phyloP scores from a whole-genome alignment of 371 early-diverging fungal genomes.

The Thermomucor indicae-seudaticae region DNA sequence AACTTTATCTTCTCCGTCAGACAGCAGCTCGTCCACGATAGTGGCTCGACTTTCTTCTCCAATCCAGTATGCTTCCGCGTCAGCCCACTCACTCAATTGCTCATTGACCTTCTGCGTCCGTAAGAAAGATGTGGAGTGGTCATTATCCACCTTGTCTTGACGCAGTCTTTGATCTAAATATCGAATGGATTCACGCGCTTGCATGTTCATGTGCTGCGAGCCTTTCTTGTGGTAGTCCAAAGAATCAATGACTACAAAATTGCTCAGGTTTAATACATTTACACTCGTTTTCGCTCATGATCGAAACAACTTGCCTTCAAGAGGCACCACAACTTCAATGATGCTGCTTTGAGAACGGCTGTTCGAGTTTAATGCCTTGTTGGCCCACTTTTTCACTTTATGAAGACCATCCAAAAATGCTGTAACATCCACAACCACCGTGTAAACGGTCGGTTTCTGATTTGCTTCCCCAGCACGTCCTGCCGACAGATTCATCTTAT shows the following conservation, averaged over 20 bases:
- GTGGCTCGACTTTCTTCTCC: slow-evolving; percentile 30
- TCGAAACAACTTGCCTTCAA: slow-evolving; percentile 39
- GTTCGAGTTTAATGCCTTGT: slow-evolving; percentile 26
- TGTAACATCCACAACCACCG: slow-evolving; percentile 49
- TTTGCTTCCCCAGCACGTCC: slow-evolving; percentile 7
- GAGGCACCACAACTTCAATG: slow-evolving; percentile 54
- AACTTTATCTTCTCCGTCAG: slow-evolving; percentile 15
- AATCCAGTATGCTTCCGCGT: slow-evolving; percentile 48
- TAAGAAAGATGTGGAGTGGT: slow-evolving; percentile 21
- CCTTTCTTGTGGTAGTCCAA: slow-evolving; percentile 75
- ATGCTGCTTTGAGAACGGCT: slow-evolving; percentile 25
- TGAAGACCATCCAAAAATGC: slow-evolving; percentile 45
- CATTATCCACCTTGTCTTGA: slow-evolving; percentile 3
- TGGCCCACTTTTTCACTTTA: slow-evolving; percentile 54
- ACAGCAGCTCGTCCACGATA: slow-evolving; percentile 18
- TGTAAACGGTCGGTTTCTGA: slow-evolving; percentile 19
- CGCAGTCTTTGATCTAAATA: slow-evolving; percentile 63
- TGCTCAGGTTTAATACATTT: slow-evolving; percentile 9
- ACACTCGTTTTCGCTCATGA: not conserved
- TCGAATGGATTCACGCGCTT: slow-evolving; percentile 74
- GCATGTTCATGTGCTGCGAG: slow-evolving; percentile 51
- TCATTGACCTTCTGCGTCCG: slow-evolving; percentile 47
- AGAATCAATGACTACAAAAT: slow-evolving; percentile 59
- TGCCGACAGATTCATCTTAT: slow-evolving; percentile 24
- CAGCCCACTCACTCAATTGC: slow-evolving; percentile 45